Percentiles rank a stretch among this genome's conserved stretches.
Conservation (phyloP, 2,329 filamentous ascomycete species). For the Davidsoniella australis region DNA sequence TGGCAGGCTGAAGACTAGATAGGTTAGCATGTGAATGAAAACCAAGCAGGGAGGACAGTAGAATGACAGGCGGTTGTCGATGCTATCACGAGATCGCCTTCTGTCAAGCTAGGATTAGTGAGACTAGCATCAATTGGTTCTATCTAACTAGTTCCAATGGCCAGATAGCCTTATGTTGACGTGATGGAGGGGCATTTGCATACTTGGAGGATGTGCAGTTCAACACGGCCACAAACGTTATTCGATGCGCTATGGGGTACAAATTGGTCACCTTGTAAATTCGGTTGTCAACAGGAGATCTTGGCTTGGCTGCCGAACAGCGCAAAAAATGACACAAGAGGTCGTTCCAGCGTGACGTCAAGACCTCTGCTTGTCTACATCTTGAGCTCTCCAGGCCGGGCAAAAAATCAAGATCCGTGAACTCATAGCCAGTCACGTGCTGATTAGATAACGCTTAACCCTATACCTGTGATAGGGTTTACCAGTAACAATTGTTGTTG, state of each 20-base stretch:
- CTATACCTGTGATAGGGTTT: too few species aligned
- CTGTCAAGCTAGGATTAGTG: background rate
- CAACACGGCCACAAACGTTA: too few species aligned
- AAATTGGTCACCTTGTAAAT: background rate
- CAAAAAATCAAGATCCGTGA: background rate
- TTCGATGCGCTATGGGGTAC: background rate
- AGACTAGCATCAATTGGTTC: too few species aligned
- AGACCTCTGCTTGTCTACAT: background rate
- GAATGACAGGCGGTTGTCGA: too few species aligned
- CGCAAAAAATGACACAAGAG: too few species aligned
- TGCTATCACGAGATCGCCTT: background rate
- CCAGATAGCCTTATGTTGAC: background rate
- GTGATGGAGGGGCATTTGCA: too few species aligned
- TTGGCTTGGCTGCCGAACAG: background rate
- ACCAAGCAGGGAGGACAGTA: too few species aligned
- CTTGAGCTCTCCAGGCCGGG: background rate
- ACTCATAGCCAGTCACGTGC: background rate
- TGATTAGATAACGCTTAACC: background rate
- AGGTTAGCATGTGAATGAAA: too few species aligned
- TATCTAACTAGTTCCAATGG: too few species aligned
- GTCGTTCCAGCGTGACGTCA: background rate
- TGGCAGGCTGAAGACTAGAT: background rate
- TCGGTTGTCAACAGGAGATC: background rate
- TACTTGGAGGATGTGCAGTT: too few species aligned
- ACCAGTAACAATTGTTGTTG: too few species aligned